phyloP scores from a whole-genome alignment of 495 filamentous ascomycete species.

The Aspergillus cristatus region DNA sequence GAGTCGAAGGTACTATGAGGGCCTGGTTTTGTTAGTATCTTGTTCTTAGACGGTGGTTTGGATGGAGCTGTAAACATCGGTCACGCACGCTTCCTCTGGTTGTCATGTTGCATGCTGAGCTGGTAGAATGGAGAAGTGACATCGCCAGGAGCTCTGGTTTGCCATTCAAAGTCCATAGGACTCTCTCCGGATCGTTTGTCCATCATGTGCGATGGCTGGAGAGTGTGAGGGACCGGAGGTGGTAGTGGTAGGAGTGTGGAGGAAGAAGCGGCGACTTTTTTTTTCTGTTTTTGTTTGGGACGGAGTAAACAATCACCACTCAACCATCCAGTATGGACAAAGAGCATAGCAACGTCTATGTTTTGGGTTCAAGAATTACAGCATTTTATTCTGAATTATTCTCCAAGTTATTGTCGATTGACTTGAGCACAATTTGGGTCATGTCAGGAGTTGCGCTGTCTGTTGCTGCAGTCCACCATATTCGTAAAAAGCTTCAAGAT shows the following conservation, averaged over 20 bases:
- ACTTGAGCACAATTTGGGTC: too few species aligned
- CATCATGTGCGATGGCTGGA: conserved; percentile 15
- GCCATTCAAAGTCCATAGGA: conserved; percentile 65
- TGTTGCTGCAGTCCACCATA: too few species aligned
- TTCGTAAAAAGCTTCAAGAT: too few species aligned
- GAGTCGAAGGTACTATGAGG: conserved; percentile 43
- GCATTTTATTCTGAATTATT: too few species aligned
- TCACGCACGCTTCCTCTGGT: conserved; percentile 43
- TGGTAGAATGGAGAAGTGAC: conserved; percentile 51
- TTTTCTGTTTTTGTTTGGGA: conserved; percentile 4
- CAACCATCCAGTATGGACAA: too few species aligned
- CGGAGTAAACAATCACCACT: conserved; percentile 6
- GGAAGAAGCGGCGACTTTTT: neutral
- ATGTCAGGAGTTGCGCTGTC: too few species aligned
- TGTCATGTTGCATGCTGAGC: conserved; percentile 34
- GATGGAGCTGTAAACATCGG: neutral
- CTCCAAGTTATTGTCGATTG: too few species aligned
- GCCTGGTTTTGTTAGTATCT: conserved; percentile 24
- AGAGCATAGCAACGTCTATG: too few species aligned
- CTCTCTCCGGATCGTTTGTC: conserved; percentile 42
- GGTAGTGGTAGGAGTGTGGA: conserved; percentile 1
- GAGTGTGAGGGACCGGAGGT: conserved; percentile 6
- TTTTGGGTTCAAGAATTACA: too few species aligned
- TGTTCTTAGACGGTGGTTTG: neutral
- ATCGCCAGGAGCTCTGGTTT: conserved; percentile 47